These are phyloP conservation scores for Fraxinus ornus DNA, from an alignment of 305 asterid species.

Conservation along the genomic window DNA sequence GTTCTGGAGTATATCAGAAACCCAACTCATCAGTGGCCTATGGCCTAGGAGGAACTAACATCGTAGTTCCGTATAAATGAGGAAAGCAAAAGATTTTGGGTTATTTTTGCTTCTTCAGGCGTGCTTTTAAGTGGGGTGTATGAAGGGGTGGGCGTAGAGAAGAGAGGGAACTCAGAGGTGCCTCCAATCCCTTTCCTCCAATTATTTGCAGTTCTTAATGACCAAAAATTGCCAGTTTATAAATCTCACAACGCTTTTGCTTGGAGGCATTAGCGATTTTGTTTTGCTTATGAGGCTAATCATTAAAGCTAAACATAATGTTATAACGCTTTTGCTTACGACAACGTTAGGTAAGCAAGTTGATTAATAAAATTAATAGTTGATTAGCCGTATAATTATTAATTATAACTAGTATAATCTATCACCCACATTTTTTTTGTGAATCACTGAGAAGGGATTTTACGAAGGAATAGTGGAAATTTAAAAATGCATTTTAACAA, in stretches of 20 bases:
- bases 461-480: no score
- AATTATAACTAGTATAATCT: background rate
- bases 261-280: background rate
- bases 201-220: conserved; percentile 19
- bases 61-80: conserved; percentile 8
- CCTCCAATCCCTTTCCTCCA: conserved; percentile 23
- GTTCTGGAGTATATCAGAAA: background rate
- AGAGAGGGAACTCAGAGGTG: conserved; percentile 4
- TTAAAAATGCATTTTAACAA: no score
- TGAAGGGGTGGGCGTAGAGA: background rate
- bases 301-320: background rate
- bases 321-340: background rate
- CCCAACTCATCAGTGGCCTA: background rate
- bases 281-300: background rate
- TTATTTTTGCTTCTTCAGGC: background rate
- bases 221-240: background rate
- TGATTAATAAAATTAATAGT: background rate
- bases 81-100: conserved; percentile 21
- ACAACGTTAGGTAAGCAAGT: background rate
- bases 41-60: conserved; percentile 11
- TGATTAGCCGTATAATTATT: background rate
- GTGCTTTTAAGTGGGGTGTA: background rate
- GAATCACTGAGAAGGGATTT: background rate
- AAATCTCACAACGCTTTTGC: background rate
- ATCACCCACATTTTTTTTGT: background rate